Base-by-base conservation (phyloP, 768 basidiomycete species). In the Basidioascus undulatus region DNA sequence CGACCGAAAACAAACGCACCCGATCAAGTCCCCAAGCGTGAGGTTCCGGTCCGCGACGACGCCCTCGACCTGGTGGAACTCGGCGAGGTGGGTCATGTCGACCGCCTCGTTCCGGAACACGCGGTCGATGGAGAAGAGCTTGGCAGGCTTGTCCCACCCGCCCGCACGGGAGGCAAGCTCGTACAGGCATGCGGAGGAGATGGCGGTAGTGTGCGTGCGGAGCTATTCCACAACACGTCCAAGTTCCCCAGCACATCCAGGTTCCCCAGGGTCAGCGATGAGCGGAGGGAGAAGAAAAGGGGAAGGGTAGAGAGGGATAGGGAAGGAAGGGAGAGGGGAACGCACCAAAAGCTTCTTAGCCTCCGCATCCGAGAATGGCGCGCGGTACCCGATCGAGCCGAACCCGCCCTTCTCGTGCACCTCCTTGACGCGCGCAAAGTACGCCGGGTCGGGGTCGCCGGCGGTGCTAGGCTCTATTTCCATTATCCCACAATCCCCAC, bases 51-150 rank as follows among this genome's bases (percentile, higher is more conserved):
- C 92, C 9, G 92, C 92, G 21, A 98, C 84, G 35, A 98, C 92
- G 38, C 92, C 92, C 58, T 98, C 92, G n/a, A 98, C 92, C 60
- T 98, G 92, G 57, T 96, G 89, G 66, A 98, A 98, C 60, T 98
- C 92, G 4, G 92, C 92, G 47, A 98, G 54, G 65, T 98, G 92
- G 15, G 92, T 98, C 34, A 86, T 86, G 58, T 98, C 92, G 69
- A 82, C 81, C 0, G 92, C 82, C 60, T 98, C 92, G 52, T 98
- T 98, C 56, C 92, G 68, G 74, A 96, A 98, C 18, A 98, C 92
- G 34, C 92, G 68, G 58, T 98, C 92, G 48, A 98, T 94, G 50
- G 80, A 84, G 70, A 94, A 98, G 76, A 50, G 69, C 56, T 48
- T 52, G 50, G 50, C 38, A 49, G 57, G 47, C 50, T 56, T 56